Conservation (phyloP, 176 grass and related monocot species). For the Rhynchospora tenuis region DNA sequence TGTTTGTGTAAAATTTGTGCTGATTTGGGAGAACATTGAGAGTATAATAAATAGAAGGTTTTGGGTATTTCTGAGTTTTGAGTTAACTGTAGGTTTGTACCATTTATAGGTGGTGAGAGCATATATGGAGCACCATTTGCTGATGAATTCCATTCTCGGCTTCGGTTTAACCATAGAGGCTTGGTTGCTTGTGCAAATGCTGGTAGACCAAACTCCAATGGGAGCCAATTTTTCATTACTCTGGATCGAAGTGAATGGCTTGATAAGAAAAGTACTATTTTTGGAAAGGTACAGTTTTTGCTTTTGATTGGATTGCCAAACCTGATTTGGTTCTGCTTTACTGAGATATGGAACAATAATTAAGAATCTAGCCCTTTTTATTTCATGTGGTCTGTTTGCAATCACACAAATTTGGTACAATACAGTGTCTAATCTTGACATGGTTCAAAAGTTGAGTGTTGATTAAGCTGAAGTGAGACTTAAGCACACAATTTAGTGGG, state of each 20-base stretch:
- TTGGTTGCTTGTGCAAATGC: slow-evolving; percentile 94
- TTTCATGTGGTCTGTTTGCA: neutral
- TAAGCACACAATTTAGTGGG: neutral
- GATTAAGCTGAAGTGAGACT: neutral
- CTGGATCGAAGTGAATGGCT: slow-evolving; percentile 91
- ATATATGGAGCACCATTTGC: slow-evolving; percentile 77
- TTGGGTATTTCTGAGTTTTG: neutral
- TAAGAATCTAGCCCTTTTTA: neutral
- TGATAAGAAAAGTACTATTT: slow-evolving; percentile 87
- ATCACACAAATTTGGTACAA: neutral
- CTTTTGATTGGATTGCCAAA: neutral
- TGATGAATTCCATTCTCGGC: slow-evolving; percentile 80
- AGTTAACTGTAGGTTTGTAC: slow-evolving; percentile 1
- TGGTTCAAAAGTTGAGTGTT: neutral
- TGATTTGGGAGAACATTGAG: neutral
- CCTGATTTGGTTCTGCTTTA: neutral
- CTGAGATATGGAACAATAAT: neutral
- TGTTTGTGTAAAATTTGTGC: neutral
- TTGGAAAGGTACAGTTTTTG: slow-evolving; percentile 59
- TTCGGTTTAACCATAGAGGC: slow-evolving; percentile 95
- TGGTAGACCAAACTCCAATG: slow-evolving; percentile 76
- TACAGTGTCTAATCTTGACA: neutral
- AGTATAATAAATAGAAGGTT: neutral
- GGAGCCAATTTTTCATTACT: slow-evolving; percentile 89
- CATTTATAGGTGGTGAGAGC: slow-evolving; percentile 76